A percentile compares a stretch with the other conserved stretches of the same genome.
Conservation (phyloP, 345 rosid genomes). For the Moricandia moricandioides region DNA sequence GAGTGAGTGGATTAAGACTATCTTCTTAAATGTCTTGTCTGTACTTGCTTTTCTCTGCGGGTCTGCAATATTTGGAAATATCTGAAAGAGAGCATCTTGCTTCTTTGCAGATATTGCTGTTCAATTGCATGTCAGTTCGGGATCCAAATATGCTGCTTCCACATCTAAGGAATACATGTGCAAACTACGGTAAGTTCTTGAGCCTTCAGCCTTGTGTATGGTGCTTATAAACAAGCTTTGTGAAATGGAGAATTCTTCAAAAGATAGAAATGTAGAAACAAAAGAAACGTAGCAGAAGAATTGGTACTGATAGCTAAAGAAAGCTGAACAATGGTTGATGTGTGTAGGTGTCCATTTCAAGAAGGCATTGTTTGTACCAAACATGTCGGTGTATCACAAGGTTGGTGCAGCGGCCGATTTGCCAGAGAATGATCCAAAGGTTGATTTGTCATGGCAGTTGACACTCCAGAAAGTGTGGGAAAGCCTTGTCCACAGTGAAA, state of each 20-base stretch:
- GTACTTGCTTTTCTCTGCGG: neutral
- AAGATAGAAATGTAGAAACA: neutral
- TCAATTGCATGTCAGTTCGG: slow-evolving; percentile 66
- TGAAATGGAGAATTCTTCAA: neutral
- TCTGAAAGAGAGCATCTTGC: slow-evolving; percentile 11
- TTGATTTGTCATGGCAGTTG: slow-evolving; percentile 89
- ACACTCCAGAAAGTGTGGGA: slow-evolving; percentile 88
- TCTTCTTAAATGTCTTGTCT: neutral
- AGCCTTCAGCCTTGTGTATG: neutral
- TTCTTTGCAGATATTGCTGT: slow-evolving; percentile 72
- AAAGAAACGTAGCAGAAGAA: neutral
- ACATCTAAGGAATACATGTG: slow-evolving; percentile 47
- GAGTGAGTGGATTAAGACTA: neutral
- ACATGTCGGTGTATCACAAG: slow-evolving; percentile 76
- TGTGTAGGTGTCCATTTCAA: slow-evolving; percentile 73
- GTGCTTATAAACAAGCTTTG: too few relatives aligned
- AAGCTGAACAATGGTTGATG: slow-evolving; percentile 3
- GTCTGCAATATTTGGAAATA: neutral
- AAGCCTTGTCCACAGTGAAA: slow-evolving; percentile 54
- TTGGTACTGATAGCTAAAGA: neutral
- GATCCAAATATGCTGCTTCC: slow-evolving; percentile 82
- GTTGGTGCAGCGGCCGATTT: slow-evolving; percentile 57
- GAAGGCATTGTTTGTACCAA: slow-evolving; percentile 96
- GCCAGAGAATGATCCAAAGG: slow-evolving; percentile 56
- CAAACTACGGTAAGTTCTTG: slow-evolving; percentile 49